Evolutionary conservation across 2,329 filamentous ascomycete species (phyloP), one percentile per base, ranked within the genome.

Genomic region (Fusarium sp.): DNA sequence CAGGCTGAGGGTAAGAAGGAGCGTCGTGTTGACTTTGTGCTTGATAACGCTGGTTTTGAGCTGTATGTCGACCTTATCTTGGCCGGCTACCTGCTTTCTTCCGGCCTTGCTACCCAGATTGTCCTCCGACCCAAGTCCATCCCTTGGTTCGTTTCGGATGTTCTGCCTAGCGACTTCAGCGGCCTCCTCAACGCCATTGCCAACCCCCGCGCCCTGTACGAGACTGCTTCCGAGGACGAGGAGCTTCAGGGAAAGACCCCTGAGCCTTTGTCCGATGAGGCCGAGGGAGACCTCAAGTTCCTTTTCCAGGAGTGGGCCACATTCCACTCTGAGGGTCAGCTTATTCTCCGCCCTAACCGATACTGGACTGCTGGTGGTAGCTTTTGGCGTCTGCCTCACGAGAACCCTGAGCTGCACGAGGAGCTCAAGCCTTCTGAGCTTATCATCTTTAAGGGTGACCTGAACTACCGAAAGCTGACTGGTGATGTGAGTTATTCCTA

Each of bases 81-180:
- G 2, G 95, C 95, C 0, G 96, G 95, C 1, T 99, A 97, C 81
- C 88, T 99, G 16, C 88, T 99, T 8, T 92, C 94, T 1, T 88
- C 95, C 0, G 94, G 93, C 1, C 90, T 99, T 7, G 97, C 97
- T 0, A 98, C 95, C 0, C 91, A 91, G 27, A 88, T 99, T 16
- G 92, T 98, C 22, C 89, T 99, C 11, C 95, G 98, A 80, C 95
- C 97, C 61, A 99, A 99, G 85, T 92, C 92, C 24, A 95, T 99
- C 68, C 97, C 97, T 1, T 99, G 97, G 97, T 99, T 98, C 81
- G 97, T 99, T 57, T 98, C 95, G 1, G 97, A 99, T 79, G 97
- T 98, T 5, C 84, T 98, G 13, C 95, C 96, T 0, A 88, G 86
- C 45, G 97, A 99, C 84, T 98, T 98, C 78, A 88, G 87, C 1